Conservation (phyloP, 2,329 filamentous ascomycete genomes). For the Nemania abortiva region DNA sequence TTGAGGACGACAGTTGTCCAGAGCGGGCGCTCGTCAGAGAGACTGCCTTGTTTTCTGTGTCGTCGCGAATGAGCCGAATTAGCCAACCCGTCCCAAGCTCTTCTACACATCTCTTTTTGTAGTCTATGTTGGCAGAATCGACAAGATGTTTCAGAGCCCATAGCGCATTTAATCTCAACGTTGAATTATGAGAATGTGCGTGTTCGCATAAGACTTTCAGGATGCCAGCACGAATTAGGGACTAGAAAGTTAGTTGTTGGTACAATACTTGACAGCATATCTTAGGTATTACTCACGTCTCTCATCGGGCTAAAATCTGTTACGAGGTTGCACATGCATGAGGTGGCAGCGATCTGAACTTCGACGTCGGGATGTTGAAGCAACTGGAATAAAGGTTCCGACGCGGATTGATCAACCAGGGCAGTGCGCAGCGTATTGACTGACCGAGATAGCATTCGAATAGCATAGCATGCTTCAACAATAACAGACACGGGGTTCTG, state of each 20-base stretch:
- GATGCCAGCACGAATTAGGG: conserved; percentile 79
- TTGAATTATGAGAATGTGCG: conserved; percentile 83
- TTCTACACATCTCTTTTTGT: conserved; percentile 82
- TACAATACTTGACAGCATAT: conserved; percentile 39
- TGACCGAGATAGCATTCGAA: conserved; percentile 85
- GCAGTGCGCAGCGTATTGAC: conserved; percentile 86
- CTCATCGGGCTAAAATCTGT: conserved; percentile 92
- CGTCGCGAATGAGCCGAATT: conserved; percentile 78
- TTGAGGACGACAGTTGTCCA: conserved; percentile 43
- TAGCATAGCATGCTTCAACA: conserved; percentile 84
- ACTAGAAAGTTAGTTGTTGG: conserved; percentile 57
- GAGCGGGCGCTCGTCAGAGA: conserved; percentile 55
- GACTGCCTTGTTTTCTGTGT: conserved; percentile 66
- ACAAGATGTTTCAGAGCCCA: conserved; percentile 96
- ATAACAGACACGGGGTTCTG: conserved; percentile 84
- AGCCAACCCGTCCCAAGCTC: conserved; percentile 85
- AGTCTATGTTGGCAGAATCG: conserved; percentile 74
- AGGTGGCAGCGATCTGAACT: conserved; percentile 87
- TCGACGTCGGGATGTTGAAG: conserved; percentile 80
- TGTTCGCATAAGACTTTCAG: conserved; percentile 84
- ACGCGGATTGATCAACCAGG: conserved; percentile 86
- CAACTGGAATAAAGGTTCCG: conserved; percentile 80
- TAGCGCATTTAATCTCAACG: conserved; percentile 83
- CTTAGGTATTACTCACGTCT: conserved; percentile 69
- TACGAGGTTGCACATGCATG: conserved; percentile 85